Conservation (phyloP, 805 yeast genomes). For the Candida maris region DNA sequence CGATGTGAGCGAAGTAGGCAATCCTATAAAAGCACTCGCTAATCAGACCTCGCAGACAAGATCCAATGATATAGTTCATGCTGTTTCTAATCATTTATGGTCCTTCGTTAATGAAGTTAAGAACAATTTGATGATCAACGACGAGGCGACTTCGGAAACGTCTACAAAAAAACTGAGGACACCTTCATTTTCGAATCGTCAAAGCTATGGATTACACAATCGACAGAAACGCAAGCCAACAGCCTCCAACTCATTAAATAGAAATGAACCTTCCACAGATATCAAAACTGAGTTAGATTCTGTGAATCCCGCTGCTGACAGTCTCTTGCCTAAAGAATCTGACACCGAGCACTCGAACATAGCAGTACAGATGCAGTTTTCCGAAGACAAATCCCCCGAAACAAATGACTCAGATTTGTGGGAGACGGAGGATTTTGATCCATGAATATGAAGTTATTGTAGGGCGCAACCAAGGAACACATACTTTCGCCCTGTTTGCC, state of each 20-base stretch:
- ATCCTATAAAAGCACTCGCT: constrained; percentile 24
- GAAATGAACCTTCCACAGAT: constrained; percentile 14
- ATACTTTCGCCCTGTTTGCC: not conserved
- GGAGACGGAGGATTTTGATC: constrained; percentile 17
- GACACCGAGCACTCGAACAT: no score
- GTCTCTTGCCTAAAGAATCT: constrained; percentile 1
- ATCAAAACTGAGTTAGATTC: constrained; percentile 9
- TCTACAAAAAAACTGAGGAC: constrained; percentile 18
- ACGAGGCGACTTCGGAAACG: constrained; percentile 11
- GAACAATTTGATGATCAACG: constrained; percentile 24
- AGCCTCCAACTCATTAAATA: not conserved
- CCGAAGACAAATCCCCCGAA: not conserved
- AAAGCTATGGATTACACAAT: constrained; percentile 26
- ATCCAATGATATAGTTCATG: constrained; percentile 31
- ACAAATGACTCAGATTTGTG: constrained; percentile 20
- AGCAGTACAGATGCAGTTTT: no score
- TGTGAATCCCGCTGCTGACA: constrained; percentile 5
- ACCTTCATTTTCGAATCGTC: constrained; percentile 29
- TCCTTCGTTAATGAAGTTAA: constrained; percentile 49
- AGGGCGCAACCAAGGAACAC: not conserved
- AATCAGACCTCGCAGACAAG: constrained; percentile 9
- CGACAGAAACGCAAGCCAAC: constrained; percentile 15
- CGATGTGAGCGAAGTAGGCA: constrained; percentile 21
- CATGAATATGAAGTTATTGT: not conserved
- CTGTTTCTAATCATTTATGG: constrained; percentile 45